These are phyloP conservation scores for Venturia pyrina DNA, from an alignment of 2,329 filamentous ascomycete genomes.

Conservation along the genomic window DNA sequence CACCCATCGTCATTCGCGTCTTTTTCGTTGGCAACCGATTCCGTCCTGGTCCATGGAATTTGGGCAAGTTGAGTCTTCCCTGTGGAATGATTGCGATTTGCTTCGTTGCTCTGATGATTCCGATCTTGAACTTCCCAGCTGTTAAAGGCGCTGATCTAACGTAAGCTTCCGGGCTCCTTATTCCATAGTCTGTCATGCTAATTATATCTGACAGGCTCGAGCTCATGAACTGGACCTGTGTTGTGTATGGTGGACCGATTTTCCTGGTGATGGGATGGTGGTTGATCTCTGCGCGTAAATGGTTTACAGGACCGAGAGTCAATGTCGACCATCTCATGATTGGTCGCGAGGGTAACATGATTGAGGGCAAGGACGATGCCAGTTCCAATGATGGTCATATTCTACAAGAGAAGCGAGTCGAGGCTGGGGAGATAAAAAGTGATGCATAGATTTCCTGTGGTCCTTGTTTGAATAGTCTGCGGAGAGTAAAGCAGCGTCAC, in stretches of 20 bases:
- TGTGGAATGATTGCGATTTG: constrained; percentile 46
- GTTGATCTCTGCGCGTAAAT: constrained; percentile 51
- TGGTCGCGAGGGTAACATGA: constrained; percentile 27
- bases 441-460: not conserved
- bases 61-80: constrained; percentile 48
- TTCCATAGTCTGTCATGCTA: not conserved
- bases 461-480: not conserved
- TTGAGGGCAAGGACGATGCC: constrained; percentile 23
- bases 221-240: constrained; percentile 59
- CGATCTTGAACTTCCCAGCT: constrained; percentile 56
- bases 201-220: constrained; percentile 24
- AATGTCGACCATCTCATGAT: constrained; percentile 50
- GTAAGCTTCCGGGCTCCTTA: constrained; percentile 21
- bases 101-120: constrained; percentile 58
- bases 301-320: constrained; percentile 62
- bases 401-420: not conserved
- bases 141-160: constrained; percentile 46
- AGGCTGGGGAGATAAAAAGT: not conserved
- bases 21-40: constrained; percentile 54
- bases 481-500: not conserved
- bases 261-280: constrained; percentile 50
- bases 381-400: constrained; percentile 5
- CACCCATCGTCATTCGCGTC: constrained; percentile 48
- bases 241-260: constrained; percentile 59
- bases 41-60: constrained; percentile 57